A percentile compares a stretch with the other conserved stretches of the same genome.
Evolutionary conservation across 1,139 yeast genomes (phyloP).

Genomic region (Blastobotrys ciferrii): DNA sequence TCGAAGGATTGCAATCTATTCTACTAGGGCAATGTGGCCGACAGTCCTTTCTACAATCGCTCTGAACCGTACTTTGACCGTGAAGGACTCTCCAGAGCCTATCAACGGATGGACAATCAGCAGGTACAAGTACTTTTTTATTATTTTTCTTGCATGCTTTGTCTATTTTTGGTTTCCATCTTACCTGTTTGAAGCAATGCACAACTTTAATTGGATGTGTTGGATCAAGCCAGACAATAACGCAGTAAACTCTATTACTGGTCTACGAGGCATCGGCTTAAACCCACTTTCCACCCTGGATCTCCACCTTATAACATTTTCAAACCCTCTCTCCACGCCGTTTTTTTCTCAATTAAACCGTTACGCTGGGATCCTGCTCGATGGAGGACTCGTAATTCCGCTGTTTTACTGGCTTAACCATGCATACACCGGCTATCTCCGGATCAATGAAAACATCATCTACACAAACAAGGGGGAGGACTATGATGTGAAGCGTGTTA

Average conservation of each 20-base stretch:
- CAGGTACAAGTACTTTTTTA: constrained; percentile 46
- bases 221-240: constrained; percentile 57
- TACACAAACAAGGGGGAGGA: constrained; percentile 48
- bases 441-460: constrained; percentile 50
- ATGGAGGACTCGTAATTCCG: constrained; percentile 40
- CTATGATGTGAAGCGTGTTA: constrained; percentile 44
- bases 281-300: constrained; percentile 53
- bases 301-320: constrained; percentile 44
- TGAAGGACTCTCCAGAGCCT: constrained; percentile 29
- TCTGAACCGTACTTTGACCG: constrained; percentile 50
- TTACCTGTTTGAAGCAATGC: constrained; percentile 48
- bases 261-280: constrained; percentile 52
- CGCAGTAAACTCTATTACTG: constrained; percentile 51
- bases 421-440: constrained; percentile 51
- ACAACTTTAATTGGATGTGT: constrained; percentile 55
- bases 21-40: constrained; percentile 57
- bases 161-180: constrained; percentile 58
- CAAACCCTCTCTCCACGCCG: constrained; percentile 40
- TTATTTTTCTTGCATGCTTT: constrained; percentile 42
- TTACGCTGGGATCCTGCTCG: constrained; percentile 44
- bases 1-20: constrained; percentile 56
- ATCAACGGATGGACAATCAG: constrained; percentile 52
- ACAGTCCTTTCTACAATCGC: constrained; percentile 53
- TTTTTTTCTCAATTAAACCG: constrained; percentile 45
- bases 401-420: constrained; percentile 50